phyloP scores from a whole-genome alignment of 805 yeast genomes.

The Pichia phayaonensis region DNA sequence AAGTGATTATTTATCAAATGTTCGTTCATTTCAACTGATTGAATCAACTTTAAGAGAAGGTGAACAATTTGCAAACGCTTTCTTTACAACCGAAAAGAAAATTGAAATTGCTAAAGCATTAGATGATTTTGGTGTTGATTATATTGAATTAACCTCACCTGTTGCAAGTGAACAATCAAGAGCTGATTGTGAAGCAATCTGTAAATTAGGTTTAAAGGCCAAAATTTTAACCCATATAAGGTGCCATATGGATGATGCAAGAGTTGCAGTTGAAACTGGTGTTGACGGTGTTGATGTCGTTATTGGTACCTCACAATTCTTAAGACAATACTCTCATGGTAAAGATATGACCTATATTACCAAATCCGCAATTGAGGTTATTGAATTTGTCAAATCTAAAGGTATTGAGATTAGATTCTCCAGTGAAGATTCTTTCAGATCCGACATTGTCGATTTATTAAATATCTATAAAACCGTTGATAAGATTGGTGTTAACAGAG shows the following conservation, averaged over 20 bases:
- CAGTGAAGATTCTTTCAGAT: slow-evolving; percentile 95
- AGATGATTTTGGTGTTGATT: slow-evolving; percentile 97
- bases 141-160: slow-evolving; percentile 95
- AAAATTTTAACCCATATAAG: slow-evolving; percentile 94
- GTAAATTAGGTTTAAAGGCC: slow-evolving; percentile 93
- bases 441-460: slow-evolving; percentile 89
- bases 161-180: slow-evolving; percentile 95
- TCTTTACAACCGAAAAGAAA: slow-evolving; percentile 89
- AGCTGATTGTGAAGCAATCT: slow-evolving; percentile 93
- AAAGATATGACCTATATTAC: slow-evolving; percentile 98
- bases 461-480: slow-evolving; percentile 95
- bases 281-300: slow-evolving; percentile 99
- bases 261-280: slow-evolving; percentile 95
- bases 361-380: slow-evolving; percentile 91
- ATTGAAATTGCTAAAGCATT: slow-evolving; percentile 95
- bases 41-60: slow-evolving; percentile 97
- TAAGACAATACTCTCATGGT: slow-evolving; percentile 93
- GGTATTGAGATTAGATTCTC: slow-evolving; percentile 96
- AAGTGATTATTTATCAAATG: slow-evolving; percentile 84
- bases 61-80: slow-evolving; percentile 97
- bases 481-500: slow-evolving; percentile 96
- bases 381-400: slow-evolving; percentile 93
- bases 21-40: slow-evolving; percentile 78
- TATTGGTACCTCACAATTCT: slow-evolving; percentile 92
- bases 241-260: slow-evolving; percentile 98